Conservation (phyloP, 2,329 filamentous ascomycete genomes). For the Fonsecaea multimorphosa region DNA sequence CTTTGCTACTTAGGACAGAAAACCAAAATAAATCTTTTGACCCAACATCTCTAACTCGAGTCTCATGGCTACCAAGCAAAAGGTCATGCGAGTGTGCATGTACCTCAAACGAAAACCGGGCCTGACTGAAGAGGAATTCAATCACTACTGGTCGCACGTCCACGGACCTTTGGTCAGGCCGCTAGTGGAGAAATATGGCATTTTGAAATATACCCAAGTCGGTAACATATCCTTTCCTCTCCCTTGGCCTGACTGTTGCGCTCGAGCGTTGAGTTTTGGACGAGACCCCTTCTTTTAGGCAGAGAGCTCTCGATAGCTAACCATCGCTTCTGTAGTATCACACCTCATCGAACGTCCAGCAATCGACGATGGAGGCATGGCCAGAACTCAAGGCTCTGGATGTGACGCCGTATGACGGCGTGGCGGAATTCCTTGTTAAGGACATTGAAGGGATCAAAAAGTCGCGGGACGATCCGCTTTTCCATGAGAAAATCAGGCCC, state of each 20-base stretch:
- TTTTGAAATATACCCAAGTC: conserved; percentile 20
- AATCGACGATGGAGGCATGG: not conserved
- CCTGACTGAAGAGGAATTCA: conserved; percentile 13
- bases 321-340: conserved; percentile 11
- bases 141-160: conserved; percentile 2
- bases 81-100: conserved; percentile 2
- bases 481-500: not conserved
- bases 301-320: not conserved
- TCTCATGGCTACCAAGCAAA: conserved; percentile 1
- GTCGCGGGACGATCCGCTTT: conserved; percentile 8
- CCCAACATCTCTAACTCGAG: too few relatives aligned
- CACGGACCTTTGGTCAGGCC: conserved; percentile 9
- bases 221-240: too few relatives aligned
- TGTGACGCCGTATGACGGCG: conserved; percentile 8
- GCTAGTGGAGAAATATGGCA: conserved; percentile 17
- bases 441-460: conserved; percentile 10
- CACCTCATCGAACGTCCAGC: not conserved
- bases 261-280: not conserved
- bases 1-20: too few relatives aligned
- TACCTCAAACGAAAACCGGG: conserved; percentile 12
- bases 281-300: too few relatives aligned
- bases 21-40: not conserved
- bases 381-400: conserved; percentile 8
- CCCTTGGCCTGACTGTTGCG: not conserved
- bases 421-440: conserved; percentile 15